Base-by-base conservation (phyloP, 78 protist genomes). In the Speleostelium caveatum region DNA sequence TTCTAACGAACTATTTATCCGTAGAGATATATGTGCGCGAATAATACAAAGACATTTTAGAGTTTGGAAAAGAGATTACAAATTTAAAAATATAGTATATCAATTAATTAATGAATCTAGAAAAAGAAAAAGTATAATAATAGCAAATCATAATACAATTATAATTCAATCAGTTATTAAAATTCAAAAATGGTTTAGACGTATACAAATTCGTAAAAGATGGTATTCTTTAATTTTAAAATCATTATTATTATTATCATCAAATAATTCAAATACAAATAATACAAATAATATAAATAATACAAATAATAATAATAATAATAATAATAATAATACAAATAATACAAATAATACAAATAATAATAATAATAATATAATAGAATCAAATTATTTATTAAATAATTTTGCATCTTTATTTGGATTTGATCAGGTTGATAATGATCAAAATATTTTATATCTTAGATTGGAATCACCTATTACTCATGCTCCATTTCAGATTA, bases 181-280 rank as follows among this genome's bases (percentile, higher is more conserved):
- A 35, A 83, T 83, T 69, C 90, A 83, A 41, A n/a, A 75, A 24
- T 83, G 67, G 72, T 83, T 58, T 51, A 22, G 75, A 38, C 56
- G 79, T 3, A 26, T 69, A 24, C 45, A 56, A n/a, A 26, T 58
- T 39, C 38, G 39, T 17, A 38, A 14, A 5, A 32, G 14, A n/a
- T 83, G 90, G 90, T 32, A 69, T 60, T 35, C 35, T 35, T 38
- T 83, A 5, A 75, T 83, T 21, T 56, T 78, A n/a, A 67, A 83
- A 24, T 71, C 69, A 7, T 21, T 67, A 5, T 26, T 79, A 55
- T 36, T 79, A 10, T 36, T 58, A 14, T 22, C 24, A 21, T 32
- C 58, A 8, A 49, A 24, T 71, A 71, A 71, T 71, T 26, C 33
- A n/a, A 49, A 24, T 30, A 12, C 30, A 30, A 26, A 22, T 51